Conservation (phyloP, 192 early-diverging fungal genomes). For the Kickxella alabastrina region DNA sequence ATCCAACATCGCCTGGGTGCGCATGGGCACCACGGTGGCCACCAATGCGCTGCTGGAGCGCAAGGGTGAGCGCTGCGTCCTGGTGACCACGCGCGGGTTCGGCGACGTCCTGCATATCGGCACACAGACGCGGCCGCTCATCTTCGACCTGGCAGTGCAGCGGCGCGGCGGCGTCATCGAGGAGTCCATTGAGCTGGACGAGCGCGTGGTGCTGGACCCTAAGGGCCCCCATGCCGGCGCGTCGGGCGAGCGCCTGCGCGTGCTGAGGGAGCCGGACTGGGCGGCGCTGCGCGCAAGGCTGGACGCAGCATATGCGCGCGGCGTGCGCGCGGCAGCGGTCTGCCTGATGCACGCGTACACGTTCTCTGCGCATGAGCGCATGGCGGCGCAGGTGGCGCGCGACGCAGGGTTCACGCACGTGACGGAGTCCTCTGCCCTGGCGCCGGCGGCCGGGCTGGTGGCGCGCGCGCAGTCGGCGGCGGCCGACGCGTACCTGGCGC, state of each 20-base stretch:
- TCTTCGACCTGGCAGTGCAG: conserved; percentile 89
- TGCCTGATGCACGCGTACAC: conserved; percentile 95
- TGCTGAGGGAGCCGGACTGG: conserved; percentile 64
- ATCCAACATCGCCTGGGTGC: conserved; percentile 64
- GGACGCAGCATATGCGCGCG: conserved; percentile 57
- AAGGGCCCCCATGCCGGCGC: conserved; percentile 1
- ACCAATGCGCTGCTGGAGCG: conserved; percentile 87
- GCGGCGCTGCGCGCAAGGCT: conserved; percentile 57
- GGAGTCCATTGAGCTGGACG: conserved; percentile 76
- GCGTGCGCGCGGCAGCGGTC: conserved; percentile 83
- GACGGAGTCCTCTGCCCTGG: conserved; percentile 72
- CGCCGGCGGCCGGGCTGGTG: conserved; percentile 95
- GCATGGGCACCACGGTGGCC: conserved; percentile 98
- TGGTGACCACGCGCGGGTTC: conserved; percentile 91
- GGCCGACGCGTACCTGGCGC: conserved; percentile 93
- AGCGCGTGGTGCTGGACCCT: conserved; percentile 58
- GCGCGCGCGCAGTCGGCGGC: conserved; percentile 86
- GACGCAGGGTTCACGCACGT: conserved; percentile 82
- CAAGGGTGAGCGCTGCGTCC: conserved; percentile 82
- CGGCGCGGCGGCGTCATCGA: conserved; percentile 85
- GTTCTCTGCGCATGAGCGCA: conserved; percentile 80
- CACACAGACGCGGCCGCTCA: conserved; percentile 89
- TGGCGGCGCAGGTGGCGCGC: conserved; percentile 61
- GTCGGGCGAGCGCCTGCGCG: conserved; percentile 80
- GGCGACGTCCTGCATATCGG: conserved; percentile 77